Conservation (phyloP, 164 flowering plant species). For the Pachysandra terminalis region DNA sequence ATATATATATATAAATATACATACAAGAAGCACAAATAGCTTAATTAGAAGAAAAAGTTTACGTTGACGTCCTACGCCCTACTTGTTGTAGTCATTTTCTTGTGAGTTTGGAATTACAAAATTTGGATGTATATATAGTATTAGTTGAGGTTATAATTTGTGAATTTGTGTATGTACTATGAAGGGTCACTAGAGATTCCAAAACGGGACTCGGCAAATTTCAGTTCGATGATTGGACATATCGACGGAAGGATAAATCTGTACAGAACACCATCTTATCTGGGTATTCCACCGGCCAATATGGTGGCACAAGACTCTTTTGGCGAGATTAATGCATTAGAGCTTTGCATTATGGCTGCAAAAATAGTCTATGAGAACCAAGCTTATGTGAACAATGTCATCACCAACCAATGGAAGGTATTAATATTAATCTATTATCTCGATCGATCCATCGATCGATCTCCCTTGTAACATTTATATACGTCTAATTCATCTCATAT, state of each 20-base stretch:
- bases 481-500: background rate
- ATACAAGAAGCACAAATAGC: too few relatives aligned
- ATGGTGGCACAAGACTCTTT: background rate
- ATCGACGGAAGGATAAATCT: conserved; percentile 20
- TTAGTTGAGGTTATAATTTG: too few relatives aligned
- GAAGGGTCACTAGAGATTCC: conserved; percentile 21
- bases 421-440: background rate
- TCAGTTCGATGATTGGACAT: conserved; percentile 9
- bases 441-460: too few relatives aligned
- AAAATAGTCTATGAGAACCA: conserved; percentile 46
- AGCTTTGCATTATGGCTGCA: conserved; percentile 41
- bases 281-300: background rate
- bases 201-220: conserved; percentile 4
- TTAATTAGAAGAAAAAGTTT: too few relatives aligned
- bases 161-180: too few relatives aligned
- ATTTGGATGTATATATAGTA: too few relatives aligned
- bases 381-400: conserved; percentile 18
- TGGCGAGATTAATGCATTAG: conserved; percentile 4
- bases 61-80: too few relatives aligned
- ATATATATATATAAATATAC: too few relatives aligned
- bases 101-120: too few relatives aligned
- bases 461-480: too few relatives aligned
- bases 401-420: conserved; percentile 47
- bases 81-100: too few relatives aligned
- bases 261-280: conserved; percentile 1